Evolutionary conservation across 2,329 filamentous ascomycete genomes (phyloP).

Genomic region (Sporothrix phasma): DNA sequence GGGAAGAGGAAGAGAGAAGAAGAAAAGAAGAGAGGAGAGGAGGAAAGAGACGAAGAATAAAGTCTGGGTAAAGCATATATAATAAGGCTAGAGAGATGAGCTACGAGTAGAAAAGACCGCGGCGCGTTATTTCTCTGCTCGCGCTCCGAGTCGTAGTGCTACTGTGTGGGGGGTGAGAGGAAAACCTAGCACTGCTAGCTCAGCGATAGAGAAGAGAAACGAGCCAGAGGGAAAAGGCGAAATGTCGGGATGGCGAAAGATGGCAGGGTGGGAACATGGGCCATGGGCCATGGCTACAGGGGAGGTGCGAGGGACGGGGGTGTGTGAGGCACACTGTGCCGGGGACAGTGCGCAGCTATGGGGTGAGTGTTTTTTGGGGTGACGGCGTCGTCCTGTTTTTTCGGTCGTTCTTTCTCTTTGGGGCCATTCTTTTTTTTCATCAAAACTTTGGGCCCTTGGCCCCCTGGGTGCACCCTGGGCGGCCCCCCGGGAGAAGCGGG

Average conservation of each 20-base stretch:
- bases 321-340: background rate
- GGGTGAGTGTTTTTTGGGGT: constrained; percentile 9
- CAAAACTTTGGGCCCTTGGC: no score
- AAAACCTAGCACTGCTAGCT: constrained; percentile 8
- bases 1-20: background rate
- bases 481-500: no score
- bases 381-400: background rate
- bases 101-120: constrained; percentile 5
- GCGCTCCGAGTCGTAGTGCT: constrained; percentile 14
- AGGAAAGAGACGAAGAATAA: background rate
- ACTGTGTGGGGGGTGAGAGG: constrained; percentile 15
- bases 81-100: background rate
- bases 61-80: constrained; percentile 2
- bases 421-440: background rate
- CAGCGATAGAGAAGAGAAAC: constrained; percentile 12
- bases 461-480: background rate
- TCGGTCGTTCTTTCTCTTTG: background rate
- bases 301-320: constrained; percentile 2
- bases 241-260: constrained; percentile 9
- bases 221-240: constrained; percentile 4
- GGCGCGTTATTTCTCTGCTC: constrained; percentile 14
- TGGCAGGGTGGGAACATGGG: background rate
- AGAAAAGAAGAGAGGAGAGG: background rate
- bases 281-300: constrained; percentile 4
- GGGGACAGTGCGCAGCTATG: constrained; percentile 5